A percentile compares a stretch with the other conserved stretches of the same genome.
Evolutionary conservation across 345 rosid genomes (phyloP).

Genomic region (Rhodomyrtus tomentosa): DNA sequence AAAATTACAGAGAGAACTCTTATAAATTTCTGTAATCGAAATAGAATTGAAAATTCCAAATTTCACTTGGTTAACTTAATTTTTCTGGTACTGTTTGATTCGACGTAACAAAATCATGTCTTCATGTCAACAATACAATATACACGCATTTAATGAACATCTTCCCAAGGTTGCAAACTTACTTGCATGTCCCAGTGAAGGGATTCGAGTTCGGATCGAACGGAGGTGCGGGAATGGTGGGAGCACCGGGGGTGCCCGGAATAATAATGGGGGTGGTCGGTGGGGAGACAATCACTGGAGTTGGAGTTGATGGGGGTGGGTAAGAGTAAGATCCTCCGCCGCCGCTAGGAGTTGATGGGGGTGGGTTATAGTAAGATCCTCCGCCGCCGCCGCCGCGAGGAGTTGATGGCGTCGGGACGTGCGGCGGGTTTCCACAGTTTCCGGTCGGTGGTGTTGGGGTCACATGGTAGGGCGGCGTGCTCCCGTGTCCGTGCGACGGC

Average conservation of each 20-base stretch:
- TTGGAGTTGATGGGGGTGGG: slow-evolving; percentile 31
- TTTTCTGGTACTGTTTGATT: background rate
- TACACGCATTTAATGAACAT: background rate
- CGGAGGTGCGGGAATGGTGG: slow-evolving; percentile 14
- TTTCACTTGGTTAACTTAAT: background rate
- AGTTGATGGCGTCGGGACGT: slow-evolving; percentile 12
- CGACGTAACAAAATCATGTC: background rate
- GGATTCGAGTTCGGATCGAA: slow-evolving; percentile 54
- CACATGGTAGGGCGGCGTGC: slow-evolving; percentile 1
- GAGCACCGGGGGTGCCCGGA: slow-evolving; percentile 42
- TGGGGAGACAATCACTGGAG: slow-evolving; percentile 32
- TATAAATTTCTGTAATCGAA: background rate
- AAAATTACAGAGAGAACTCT: background rate
- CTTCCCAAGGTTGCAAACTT: slow-evolving; percentile 12
- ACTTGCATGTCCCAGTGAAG: slow-evolving; percentile 77
- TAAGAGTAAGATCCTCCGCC: slow-evolving; percentile 18
- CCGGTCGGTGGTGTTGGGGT: background rate
- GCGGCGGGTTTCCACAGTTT: slow-evolving; percentile 1
- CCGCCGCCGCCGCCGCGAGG: slow-evolving; percentile 42
- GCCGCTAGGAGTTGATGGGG: slow-evolving; percentile 30
- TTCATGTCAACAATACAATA: background rate
- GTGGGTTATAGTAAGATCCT: slow-evolving; percentile 10
- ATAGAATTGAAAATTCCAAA: background rate
- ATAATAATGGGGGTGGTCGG: slow-evolving; percentile 11
- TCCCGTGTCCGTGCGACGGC: background rate